Evolutionary conservation across 257 asterid genomes (phyloP), one percentile per base, ranked within the genome.

Genomic region (Lavandula angustifolia): DNA sequence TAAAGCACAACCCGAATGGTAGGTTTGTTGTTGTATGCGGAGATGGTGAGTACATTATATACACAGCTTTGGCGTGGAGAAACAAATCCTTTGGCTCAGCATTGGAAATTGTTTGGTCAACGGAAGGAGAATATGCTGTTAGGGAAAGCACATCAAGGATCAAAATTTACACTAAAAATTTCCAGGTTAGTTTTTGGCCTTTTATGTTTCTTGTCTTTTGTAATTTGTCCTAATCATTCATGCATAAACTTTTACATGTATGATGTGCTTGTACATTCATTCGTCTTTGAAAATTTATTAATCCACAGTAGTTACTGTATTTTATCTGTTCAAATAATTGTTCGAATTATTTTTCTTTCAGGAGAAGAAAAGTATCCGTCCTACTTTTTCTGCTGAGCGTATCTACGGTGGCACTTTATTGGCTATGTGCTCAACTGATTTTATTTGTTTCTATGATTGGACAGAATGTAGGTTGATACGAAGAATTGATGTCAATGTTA

Each of bases 11-110:
- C 69, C 96, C 99, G 42, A 94, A 91, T 79, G 98, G 99, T 64
- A 79, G 98, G 84, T 91, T 94, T 60, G 98, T 94, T 37, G 95
- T 91, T 69, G 99, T 88, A 33, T 91, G 99, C 47, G 99, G 99
- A 60, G 99, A 94, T 70, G 96, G 98, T 3, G 99, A 94, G 76
- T 88, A 86, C 78, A 79, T 91, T 60, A 94, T 91, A 68, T 94
- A 90, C 79, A 94, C 99, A 22, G 98, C 99, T 51, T 74, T 94
- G 83, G 98, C 98, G 5, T 91, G 98, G 98, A 86, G 98, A 79
- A 91, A 91, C 80, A 81, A 90, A 78, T 94, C 98, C 53, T 94
- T 86, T 75, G 99, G 98, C 57, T 79, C 95, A 0, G 98, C 98
- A 31, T 77, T 94, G 87, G 99, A 94, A 60, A 73, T 94, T 66